A percentile compares a stretch with the other conserved stretches of the same genome.
These are phyloP conservation scores for Bacidia rubella DNA, from an alignment of 495 filamentous ascomycete genomes.

Conservation along the genomic window DNA sequence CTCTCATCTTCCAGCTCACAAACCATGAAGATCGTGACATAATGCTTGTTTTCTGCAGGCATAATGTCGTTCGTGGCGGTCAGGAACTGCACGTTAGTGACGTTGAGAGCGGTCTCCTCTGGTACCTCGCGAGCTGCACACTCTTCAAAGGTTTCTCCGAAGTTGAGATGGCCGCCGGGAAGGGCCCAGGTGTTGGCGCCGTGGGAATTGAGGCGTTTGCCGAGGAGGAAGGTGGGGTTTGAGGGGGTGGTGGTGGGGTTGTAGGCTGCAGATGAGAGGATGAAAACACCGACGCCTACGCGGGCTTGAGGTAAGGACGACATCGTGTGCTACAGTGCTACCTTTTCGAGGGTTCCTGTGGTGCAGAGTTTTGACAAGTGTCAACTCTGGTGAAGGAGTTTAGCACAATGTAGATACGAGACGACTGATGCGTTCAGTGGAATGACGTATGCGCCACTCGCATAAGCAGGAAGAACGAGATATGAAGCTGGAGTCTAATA, in stretches of 20 bases:
- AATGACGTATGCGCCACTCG: too few species aligned
- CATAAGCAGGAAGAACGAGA: too few species aligned
- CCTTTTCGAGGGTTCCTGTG: too few species aligned
- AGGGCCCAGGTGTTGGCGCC: conserved; percentile 44
- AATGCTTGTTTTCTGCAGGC: conserved; percentile 39
- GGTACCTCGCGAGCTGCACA: conserved; percentile 51
- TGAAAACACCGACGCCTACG: conserved; percentile 17
- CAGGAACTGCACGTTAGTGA: conserved; percentile 33
- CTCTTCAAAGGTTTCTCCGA: conserved; percentile 40
- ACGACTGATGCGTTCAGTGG: too few species aligned
- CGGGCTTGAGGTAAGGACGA: conserved; percentile 9
- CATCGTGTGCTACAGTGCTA: too few species aligned
- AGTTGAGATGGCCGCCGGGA: conserved; percentile 58
- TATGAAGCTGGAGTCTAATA: too few species aligned
- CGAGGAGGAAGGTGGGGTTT: conserved; percentile 16
- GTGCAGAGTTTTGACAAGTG: too few species aligned
- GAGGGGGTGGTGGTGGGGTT: background rate
- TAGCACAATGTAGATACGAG: too few species aligned
- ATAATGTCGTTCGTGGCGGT: conserved; percentile 50
- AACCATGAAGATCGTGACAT: conserved; percentile 50
- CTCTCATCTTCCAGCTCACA: conserved; percentile 26
- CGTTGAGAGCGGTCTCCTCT: conserved; percentile 51
- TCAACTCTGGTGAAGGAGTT: too few species aligned
- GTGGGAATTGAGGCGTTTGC: conserved; percentile 17
- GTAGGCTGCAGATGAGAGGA: conserved; percentile 10